Conservation (phyloP, 2,329 filamentous ascomycete genomes). For the Ophiocordyceps robertsii region DNA sequence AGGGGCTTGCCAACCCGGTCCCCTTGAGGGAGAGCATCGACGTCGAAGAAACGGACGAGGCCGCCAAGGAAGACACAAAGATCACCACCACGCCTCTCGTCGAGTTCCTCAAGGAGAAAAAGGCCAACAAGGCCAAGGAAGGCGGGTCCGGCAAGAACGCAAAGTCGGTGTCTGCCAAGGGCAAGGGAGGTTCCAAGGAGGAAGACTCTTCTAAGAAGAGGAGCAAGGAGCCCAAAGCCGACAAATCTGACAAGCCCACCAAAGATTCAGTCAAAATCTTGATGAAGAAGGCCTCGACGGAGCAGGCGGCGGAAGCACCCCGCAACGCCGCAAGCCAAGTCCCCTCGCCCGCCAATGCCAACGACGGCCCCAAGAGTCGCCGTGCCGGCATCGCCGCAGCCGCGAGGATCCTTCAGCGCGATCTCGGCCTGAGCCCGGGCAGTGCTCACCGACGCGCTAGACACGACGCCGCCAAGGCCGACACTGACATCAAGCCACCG, state of each 20-base stretch:
- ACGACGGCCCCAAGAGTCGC: conserved; percentile 37
- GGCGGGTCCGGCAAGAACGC: conserved; percentile 25
- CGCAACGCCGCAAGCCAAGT: conserved; percentile 25
- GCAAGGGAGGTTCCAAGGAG: conserved; percentile 26
- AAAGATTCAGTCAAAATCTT: conserved; percentile 51
- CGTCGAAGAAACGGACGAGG: conserved; percentile 26
- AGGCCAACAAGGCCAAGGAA: conserved; percentile 58
- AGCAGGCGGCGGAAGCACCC: conserved; percentile 32
- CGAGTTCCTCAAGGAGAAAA: conserved; percentile 83
- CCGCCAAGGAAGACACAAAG: conserved; percentile 39
- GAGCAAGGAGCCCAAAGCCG: conserved; percentile 43
- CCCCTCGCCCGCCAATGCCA: conserved; percentile 13
- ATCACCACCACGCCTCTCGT: conserved; percentile 78
- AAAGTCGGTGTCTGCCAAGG: conserved; percentile 36
- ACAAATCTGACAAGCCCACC: conserved; percentile 35
- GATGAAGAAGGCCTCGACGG: conserved; percentile 42
- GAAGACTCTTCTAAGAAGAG: conserved; percentile 50
- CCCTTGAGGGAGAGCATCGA: conserved; percentile 30
- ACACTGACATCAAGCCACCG: conserved; percentile 28
- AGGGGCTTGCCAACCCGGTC: conserved; percentile 63
- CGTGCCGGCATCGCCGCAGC: conserved; percentile 49
- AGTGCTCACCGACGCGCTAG: conserved; percentile 48
- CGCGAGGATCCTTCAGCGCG: conserved; percentile 51
- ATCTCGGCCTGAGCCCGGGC: conserved; percentile 50
- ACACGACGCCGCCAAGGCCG: conserved; percentile 43